Percentiles rank a stretch among this genome's conserved stretches.
These are phyloP conservation scores for Diutina rugosa DNA, from an alignment of 1,139 yeast genomes.

Conservation along the genomic window DNA sequence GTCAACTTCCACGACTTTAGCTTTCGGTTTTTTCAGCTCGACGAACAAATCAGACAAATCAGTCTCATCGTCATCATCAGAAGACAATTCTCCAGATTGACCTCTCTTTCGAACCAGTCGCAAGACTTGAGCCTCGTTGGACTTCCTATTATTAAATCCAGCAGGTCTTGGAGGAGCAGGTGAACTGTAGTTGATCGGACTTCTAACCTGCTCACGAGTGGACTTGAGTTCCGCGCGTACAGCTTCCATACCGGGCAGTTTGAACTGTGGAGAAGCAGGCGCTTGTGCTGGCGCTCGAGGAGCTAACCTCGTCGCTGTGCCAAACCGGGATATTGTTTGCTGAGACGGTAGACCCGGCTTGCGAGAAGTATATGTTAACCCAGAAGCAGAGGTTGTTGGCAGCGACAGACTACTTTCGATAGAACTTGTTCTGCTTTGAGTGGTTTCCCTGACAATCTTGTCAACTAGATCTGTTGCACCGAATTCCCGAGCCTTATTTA, in stretches of 20 bases:
- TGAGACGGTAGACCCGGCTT: background rate
- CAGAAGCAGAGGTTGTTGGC: background rate
- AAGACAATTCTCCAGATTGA: constrained; percentile 18
- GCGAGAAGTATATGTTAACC: background rate
- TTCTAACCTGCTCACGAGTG: constrained; percentile 7
- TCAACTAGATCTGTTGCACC: constrained; percentile 39
- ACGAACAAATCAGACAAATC: constrained; percentile 31
- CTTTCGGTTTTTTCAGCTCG: constrained; percentile 17
- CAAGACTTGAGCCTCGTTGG: constrained; percentile 15
- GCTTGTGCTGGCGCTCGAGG: constrained; percentile 27
- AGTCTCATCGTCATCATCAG: constrained; percentile 21
- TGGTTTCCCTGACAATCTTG: constrained; percentile 26
- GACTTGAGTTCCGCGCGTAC: constrained; percentile 24
- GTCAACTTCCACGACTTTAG: constrained; percentile 27
- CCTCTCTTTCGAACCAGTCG: constrained; percentile 20
- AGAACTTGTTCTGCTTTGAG: background rate
- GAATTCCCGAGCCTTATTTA: constrained; percentile 43
- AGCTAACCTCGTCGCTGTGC: constrained; percentile 14
- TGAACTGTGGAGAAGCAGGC: constrained; percentile 11
- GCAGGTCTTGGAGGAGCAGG: constrained; percentile 72
- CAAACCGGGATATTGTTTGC: constrained; percentile 1
- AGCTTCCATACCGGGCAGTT: constrained; percentile 25
- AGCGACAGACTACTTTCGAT: background rate
- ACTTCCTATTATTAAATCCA: constrained; percentile 49
- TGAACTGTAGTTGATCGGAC: constrained; percentile 19